Evolutionary conservation across 2,329 filamentous ascomycete species (phyloP), one percentile per base, ranked within the genome.

Genomic region (Cladophialophora chaetospira): DNA sequence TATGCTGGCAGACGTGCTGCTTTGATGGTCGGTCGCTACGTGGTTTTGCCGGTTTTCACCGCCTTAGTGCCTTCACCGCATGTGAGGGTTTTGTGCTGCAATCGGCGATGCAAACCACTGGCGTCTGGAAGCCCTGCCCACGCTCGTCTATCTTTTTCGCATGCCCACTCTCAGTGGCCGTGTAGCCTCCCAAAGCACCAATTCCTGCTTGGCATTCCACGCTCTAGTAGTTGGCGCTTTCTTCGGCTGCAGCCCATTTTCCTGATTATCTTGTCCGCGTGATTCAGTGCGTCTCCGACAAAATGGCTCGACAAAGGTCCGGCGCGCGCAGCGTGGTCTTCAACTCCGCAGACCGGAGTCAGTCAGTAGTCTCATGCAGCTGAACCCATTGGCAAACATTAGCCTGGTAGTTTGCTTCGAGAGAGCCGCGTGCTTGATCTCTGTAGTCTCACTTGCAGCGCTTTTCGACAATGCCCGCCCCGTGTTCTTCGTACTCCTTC

Each of bases 401-500:
- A 42, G 1, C 5, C 4, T 9, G 13, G 23, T 23, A 44, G 13
- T n/a, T 25, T 25, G 11, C 23, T 23, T 44, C 4, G 42, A 33
- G 42, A 5, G 13, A 44, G 42, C 42, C 19, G 36, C 36, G 15
- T 43, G 48, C 26, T 40, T 19, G 15, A 11, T 4, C n/a, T 15
- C 48, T 25, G 19, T n/a, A 10, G 28, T 28, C 28, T 76, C 70
- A 97, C 78, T 96, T 96, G 82, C 93, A 97, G 68, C 93, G 82
- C 83, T 96, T 97, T 80, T 97, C 93, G 42, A 97, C 89, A 66
- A 97, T 92, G 63, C 85, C 85, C 4, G 86, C 79, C 1, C 94
- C 94, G 72, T 96, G 92, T 79, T 99, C 95, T 63, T 97, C 91
- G 68, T 97, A 97, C 78, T 99, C 94, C 79, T 96, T 96, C 74